phyloP scores from a whole-genome alignment of 495 filamentous ascomycete genomes.

The Xylaria sp. region DNA sequence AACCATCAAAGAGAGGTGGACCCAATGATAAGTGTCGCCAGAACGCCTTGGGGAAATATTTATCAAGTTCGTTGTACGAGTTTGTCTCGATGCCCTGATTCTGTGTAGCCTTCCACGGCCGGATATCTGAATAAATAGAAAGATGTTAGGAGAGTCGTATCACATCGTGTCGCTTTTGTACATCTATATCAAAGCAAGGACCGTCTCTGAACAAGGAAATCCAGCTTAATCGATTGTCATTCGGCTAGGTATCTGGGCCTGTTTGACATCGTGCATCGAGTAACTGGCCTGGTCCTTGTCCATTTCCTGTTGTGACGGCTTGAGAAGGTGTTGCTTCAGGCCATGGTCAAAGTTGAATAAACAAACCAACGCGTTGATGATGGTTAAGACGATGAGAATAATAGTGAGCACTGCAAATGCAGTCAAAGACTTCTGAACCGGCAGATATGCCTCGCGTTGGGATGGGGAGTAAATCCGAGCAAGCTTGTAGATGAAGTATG shows the following conservation, averaged over 20 bases:
- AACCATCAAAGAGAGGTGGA: slow-evolving; percentile 12
- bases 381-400: slow-evolving; percentile 84
- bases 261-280: slow-evolving; percentile 63
- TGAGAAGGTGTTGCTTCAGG: slow-evolving; percentile 83
- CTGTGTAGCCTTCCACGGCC: slow-evolving; percentile 23
- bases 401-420: slow-evolving; percentile 94
- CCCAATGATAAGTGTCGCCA: slow-evolving; percentile 19
- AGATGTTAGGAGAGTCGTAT: slow-evolving; percentile 41
- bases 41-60: slow-evolving; percentile 22
- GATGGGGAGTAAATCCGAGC: slow-evolving; percentile 85
- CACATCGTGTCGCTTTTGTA: slow-evolving; percentile 43
- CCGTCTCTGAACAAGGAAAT: neutral
- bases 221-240: slow-evolving; percentile 86
- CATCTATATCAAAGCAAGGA: slow-evolving; percentile 34
- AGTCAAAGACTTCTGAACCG: slow-evolving; percentile 81
- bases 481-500: slow-evolving; percentile 98
- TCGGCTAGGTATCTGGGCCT: slow-evolving; percentile 66
- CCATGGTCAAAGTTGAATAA: slow-evolving; percentile 90
- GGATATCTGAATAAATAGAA: slow-evolving; percentile 39
- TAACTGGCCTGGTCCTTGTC: slow-evolving; percentile 76
- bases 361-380: slow-evolving; percentile 85
- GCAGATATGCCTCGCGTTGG: slow-evolving; percentile 60
- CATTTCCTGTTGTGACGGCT: slow-evolving; percentile 69
- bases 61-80: slow-evolving; percentile 15
- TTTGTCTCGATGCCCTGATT: slow-evolving; percentile 6